Evolutionary conservation across 2,329 filamentous ascomycete genomes (phyloP), one percentile per base, ranked within the genome.

Genomic region (Aspergillus spinulosporus): DNA sequence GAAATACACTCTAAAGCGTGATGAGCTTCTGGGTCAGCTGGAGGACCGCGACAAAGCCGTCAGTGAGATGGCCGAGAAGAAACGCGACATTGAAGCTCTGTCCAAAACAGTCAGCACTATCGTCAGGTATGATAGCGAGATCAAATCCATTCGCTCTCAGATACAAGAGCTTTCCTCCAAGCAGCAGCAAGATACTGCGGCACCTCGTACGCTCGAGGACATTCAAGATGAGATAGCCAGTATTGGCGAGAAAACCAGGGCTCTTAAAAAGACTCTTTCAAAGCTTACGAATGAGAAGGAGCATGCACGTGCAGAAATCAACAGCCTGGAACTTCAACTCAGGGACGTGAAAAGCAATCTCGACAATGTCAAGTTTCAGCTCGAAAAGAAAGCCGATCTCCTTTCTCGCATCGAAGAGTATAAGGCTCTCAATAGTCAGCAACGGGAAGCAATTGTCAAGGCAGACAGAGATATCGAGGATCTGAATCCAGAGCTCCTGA

Each of bases 321-420:
- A 82, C 60, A 78, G 80, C 12, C 78, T 95, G 28, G 91, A 97
- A 72, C 80, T 94, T 3, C 87, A 94, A 67, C 82, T 86, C 57
- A 88, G 89, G 66, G 89, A 95, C 72, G 77, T 89, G 40, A 84
- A 82, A 58, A 88, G 87, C 68, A 88, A 88, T 62, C 80, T 97
- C 50, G 87, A 82, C 64, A 84, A 83, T 51, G 85, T 88, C 1
- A 81, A 83, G 47, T 87, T 88, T 57, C 86, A 92, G 65, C 79
- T 97, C 28, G 91, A 95, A 70, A 91, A 90, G 74, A 96, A 92
- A 76, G 81, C 83, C 39, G 82, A 84, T 43, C 78, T 96, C 21
- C 79, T 85, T 59, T 77, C 78, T 40, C 89, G 92, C 60, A 85
- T 97, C 31, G 85, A 90, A 58, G 83, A 88, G 54, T 82, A 90